These are phyloP conservation scores for Corchorus olitorius DNA, from an alignment of 345 rosid genomes.

Conservation along the genomic window DNA sequence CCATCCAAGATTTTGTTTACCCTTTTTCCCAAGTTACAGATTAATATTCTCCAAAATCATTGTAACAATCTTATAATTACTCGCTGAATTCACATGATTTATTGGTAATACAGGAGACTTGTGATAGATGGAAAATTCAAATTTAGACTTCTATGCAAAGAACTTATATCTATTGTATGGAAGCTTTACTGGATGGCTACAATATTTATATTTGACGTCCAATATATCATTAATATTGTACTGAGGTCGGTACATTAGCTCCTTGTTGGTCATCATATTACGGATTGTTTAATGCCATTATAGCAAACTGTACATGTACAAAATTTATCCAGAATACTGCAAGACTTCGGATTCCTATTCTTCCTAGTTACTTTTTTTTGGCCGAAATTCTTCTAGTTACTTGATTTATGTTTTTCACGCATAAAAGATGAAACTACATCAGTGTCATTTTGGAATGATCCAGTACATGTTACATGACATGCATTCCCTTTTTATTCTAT, in stretches of 20 bases:
- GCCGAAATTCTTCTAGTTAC: background rate
- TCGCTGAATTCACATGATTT: background rate
- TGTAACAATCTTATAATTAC: background rate
- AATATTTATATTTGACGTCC: too few species aligned
- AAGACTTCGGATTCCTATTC: background rate
- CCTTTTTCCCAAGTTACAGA: background rate
- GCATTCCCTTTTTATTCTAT: slow-evolving; percentile 6
- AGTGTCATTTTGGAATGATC: slow-evolving; percentile 12
- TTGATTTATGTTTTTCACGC: slow-evolving; percentile 18
- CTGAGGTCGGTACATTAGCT: background rate
- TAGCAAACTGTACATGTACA: background rate
- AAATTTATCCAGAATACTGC: background rate
- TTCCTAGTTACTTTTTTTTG: background rate
- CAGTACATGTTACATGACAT: slow-evolving; percentile 3
- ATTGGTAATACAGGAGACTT: background rate
- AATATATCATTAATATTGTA: too few species aligned
- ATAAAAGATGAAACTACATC: background rate
- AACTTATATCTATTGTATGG: background rate
- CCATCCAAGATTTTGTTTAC: background rate
- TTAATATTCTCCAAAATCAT: background rate
- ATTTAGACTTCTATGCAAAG: background rate
- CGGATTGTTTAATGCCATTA: background rate
- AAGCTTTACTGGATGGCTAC: too few species aligned
- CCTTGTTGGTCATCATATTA: background rate
- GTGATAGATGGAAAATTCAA: slow-evolving; percentile 10